Percentiles rank a stretch among this genome's conserved stretches.
Conservation (phyloP, 2,329 filamentous ascomycete species). For the Cladosporium cucumerinum region DNA sequence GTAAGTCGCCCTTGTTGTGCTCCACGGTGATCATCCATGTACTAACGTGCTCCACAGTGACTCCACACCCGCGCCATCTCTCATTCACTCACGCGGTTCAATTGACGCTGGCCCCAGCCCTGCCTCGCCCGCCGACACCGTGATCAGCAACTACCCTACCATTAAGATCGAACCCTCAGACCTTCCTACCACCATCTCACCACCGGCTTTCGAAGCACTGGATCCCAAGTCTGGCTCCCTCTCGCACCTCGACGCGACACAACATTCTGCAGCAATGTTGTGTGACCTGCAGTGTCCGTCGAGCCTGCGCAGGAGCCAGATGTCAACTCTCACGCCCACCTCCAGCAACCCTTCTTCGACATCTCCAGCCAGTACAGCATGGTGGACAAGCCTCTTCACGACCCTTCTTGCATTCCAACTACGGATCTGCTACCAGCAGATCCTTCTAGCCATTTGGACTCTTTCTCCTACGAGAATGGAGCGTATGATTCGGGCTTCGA, state of each 20-base stretch:
- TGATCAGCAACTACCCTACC: slow-evolving; percentile 21
- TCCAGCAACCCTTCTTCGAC: slow-evolving; percentile 22
- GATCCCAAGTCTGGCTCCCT: slow-evolving; percentile 24
- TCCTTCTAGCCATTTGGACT: slow-evolving; percentile 34
- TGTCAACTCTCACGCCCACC: slow-evolving; percentile 18
- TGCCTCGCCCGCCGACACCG: slow-evolving; percentile 26
- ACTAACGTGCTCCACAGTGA: slow-evolving; percentile 12
- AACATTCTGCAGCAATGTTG: slow-evolving; percentile 99
- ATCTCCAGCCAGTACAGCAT: slow-evolving; percentile 19
- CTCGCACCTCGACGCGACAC: slow-evolving; percentile 61
- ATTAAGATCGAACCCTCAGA: slow-evolving; percentile 35
- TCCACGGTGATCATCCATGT: not conserved
- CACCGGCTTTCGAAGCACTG: slow-evolving; percentile 26
- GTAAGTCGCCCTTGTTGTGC: slow-evolving; percentile 15
- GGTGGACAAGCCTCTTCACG: slow-evolving; percentile 31
- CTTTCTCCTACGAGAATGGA: slow-evolving; percentile 36
- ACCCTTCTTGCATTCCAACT: slow-evolving; percentile 32
- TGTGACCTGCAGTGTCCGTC: slow-evolving; percentile 99
- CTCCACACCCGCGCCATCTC: slow-evolving; percentile 30
- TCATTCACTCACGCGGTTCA: slow-evolving; percentile 29
- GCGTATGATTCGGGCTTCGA: slow-evolving; percentile 34
- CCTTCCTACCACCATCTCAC: slow-evolving; percentile 24
- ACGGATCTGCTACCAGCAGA: slow-evolving; percentile 33
- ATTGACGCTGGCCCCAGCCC: slow-evolving; percentile 28
- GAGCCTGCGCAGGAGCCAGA: slow-evolving; percentile 38